Evolutionary conservation across 2,329 filamentous ascomycete genomes (phyloP).

Genomic region (Pseudopithomyces chartarum): DNA sequence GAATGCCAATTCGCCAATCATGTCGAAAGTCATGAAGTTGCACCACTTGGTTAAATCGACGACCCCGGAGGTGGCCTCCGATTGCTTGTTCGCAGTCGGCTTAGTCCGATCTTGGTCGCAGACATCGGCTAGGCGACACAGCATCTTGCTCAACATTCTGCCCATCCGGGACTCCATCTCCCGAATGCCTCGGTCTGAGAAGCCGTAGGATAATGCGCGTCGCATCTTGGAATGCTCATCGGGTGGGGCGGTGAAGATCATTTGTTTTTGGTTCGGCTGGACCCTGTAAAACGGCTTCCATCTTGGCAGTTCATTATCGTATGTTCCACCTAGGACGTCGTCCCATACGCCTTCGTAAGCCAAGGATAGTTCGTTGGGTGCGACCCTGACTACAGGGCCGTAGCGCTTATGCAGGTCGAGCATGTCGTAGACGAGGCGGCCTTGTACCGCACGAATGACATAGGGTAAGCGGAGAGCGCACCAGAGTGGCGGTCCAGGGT

Average conservation of each 20-base stretch:
- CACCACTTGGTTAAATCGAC: not conserved
- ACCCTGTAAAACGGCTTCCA: not conserved
- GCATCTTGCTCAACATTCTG: not conserved
- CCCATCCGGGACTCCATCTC: not conserved
- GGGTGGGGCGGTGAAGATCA: not conserved
- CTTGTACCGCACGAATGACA: constrained; percentile 11
- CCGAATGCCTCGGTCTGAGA: not conserved
- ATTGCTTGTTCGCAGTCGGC: not conserved
- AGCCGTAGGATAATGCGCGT: not conserved
- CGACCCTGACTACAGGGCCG: constrained; percentile 40
- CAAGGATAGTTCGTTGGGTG: constrained; percentile 42
- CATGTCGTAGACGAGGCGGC: constrained; percentile 16
- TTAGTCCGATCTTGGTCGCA: not conserved
- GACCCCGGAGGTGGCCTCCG: not conserved
- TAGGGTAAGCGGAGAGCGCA: constrained; percentile 33
- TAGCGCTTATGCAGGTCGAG: constrained; percentile 32
- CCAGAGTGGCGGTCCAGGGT: constrained; percentile 44
- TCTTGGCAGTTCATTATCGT: not conserved
- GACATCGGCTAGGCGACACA: not conserved
- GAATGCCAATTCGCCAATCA: not conserved
- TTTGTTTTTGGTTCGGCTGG: not conserved
- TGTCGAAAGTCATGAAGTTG: not conserved
- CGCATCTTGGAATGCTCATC: not conserved
- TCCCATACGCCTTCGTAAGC: constrained; percentile 16
- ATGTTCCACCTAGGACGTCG: not conserved